These are phyloP conservation scores for Kwoniella botswanensis DNA, from an alignment of 768 basidiomycete species.

Conservation along the genomic window DNA sequence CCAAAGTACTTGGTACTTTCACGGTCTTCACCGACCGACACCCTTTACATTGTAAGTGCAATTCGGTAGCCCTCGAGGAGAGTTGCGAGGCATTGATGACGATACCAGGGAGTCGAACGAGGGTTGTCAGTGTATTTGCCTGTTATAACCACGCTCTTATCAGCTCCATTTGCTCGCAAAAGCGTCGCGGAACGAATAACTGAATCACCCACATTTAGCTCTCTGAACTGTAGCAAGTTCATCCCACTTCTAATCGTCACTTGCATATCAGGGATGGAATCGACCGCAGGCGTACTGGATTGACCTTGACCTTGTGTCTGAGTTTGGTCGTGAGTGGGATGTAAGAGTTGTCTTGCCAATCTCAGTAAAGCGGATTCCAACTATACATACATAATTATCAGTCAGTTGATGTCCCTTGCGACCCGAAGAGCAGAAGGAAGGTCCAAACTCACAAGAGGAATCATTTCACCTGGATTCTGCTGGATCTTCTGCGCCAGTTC, in stretches of 20 bases:
- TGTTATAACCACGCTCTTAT: constrained; percentile 22
- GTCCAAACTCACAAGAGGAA: constrained; percentile 72
- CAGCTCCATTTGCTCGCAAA: not conserved
- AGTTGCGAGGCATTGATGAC: constrained; percentile 96
- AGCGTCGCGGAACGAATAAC: not conserved
- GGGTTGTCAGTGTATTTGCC: constrained; percentile 89
- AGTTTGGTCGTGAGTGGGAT: constrained; percentile 68
- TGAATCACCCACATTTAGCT: constrained; percentile 69
- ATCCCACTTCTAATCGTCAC: constrained; percentile 85
- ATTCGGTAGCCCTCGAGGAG: constrained; percentile 87
- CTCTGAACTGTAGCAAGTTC: constrained; percentile 91
- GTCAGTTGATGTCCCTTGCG: not conserved
- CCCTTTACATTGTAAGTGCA: constrained; percentile 89
- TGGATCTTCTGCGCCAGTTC: constrained; percentile 90
- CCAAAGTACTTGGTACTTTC: constrained; percentile 83
- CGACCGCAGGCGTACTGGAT: constrained; percentile 35
- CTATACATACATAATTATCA: constrained; percentile 60
- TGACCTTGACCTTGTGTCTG: constrained; percentile 52
- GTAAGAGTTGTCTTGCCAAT: constrained; percentile 80
- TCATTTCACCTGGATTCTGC: constrained; percentile 82
- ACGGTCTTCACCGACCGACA: constrained; percentile 81
- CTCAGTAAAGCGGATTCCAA: constrained; percentile 90
- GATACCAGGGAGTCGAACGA: constrained; percentile 95
- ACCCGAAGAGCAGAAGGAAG: not conserved
- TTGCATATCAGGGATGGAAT: constrained; percentile 75